Base-by-base conservation (phyloP, 78 protist genomes). In the Speleostelium caveatum region DNA sequence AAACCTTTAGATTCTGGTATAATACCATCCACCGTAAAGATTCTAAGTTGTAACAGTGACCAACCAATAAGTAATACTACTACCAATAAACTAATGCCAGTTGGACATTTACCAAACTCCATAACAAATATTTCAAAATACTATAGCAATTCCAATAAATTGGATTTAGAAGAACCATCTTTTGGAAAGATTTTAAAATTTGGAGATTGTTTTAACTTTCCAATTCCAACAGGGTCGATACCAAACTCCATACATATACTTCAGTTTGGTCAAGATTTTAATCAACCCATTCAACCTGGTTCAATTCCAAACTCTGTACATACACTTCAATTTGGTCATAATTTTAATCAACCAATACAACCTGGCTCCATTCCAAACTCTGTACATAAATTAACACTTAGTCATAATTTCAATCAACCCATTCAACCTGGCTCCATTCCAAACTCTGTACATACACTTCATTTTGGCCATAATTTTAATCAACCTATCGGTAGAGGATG, bases 341-440 rank as follows among this genome's bases (percentile, higher is more conserved):
- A 28, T 4, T 67, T 19, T 4, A 67, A 67, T 41, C 30, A 39
- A 35, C 8, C 58, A 41, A 36, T 67, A 26, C 14, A 21, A 24
- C 24, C 30, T 24, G 32, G 30, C 26, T 8, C 59, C 22, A 19
- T 67, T 22, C 74, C 74, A 24, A 39, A 39, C 6, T 45, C 30
- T n/a, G n/a, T 26, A 6, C 24, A 39, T 67, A 19, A 22, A 39
- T 10, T 45, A 14, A 14, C 53, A 45, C 10, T 45, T 45, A 56
- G 74, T 6, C 56, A 51, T 35, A 56, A 35, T 67, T 67, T 67
- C 28, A 39, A 67, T 67, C 51, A 67, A 19, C 24, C 26, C 7
- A 67, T 67, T 67, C 24, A 67, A 17, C 74, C 74, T 21, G 74
- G 74, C 19, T 22, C 58, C 5, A 67, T 67, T n/a, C 74, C 74